These are phyloP conservation scores for Copromyces sp. DNA, from an alignment of 495 filamentous ascomycete species.

Conservation along the genomic window DNA sequence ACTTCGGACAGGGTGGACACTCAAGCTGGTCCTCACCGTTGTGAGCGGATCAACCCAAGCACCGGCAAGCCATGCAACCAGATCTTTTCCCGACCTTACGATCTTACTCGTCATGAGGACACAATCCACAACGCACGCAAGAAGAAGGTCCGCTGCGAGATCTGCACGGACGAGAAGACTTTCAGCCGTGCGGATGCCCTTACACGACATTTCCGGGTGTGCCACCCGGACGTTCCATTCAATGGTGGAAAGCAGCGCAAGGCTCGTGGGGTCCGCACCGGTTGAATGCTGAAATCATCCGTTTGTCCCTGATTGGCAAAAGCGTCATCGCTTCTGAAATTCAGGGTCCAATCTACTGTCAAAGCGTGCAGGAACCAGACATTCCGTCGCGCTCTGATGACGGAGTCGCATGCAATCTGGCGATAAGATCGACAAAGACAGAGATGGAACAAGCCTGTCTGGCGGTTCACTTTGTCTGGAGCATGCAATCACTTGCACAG, in stretches of 20 bases:
- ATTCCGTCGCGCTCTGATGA: background rate
- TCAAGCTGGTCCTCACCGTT: slow-evolving; percentile 82
- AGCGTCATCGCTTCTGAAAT: background rate
- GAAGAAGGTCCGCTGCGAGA: slow-evolving; percentile 87
- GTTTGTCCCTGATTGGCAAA: background rate
- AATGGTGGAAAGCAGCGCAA: slow-evolving; percentile 50
- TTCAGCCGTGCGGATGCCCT: slow-evolving; percentile 88
- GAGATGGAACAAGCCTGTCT: background rate
- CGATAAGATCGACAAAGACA: background rate
- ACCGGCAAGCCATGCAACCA: slow-evolving; percentile 96
- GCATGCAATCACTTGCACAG: slow-evolving; percentile 8
- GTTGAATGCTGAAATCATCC: slow-evolving; percentile 8
- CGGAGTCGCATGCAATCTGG: background rate
- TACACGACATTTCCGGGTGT: slow-evolving; percentile 84
- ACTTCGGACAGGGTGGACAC: slow-evolving; percentile 30
- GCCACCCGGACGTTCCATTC: slow-evolving; percentile 77
- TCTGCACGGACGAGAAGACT: slow-evolving; percentile 96
- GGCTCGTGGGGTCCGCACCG: slow-evolving; percentile 20
- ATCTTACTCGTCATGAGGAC: slow-evolving; percentile 92
- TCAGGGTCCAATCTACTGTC: background rate
- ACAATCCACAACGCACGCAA: slow-evolving; percentile 94
- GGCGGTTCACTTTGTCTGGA: background rate
- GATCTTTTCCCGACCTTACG: slow-evolving; percentile 94
- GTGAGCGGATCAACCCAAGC: slow-evolving; percentile 86
- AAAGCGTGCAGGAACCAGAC: background rate